Evolutionary conservation across 371 early-diverging fungal genomes (phyloP).

Genomic region (Saksenaea vasiformis): DNA sequence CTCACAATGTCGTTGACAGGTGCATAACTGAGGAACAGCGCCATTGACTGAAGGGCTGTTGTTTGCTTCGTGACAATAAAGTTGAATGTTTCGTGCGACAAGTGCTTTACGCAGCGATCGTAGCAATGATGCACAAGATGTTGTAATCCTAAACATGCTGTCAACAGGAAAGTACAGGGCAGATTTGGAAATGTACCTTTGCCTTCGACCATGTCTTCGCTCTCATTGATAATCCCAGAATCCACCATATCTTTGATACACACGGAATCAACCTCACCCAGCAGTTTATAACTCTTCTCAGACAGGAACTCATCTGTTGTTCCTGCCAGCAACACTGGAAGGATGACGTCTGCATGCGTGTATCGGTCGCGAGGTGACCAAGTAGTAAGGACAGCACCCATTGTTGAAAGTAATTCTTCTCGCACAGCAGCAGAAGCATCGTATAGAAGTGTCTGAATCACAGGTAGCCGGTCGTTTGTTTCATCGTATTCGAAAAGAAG

Average conservation of each 20-base stretch:
- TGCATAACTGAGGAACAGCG: constrained; percentile 8
- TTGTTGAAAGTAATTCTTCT: constrained; percentile 13
- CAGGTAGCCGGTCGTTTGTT: constrained; percentile 10
- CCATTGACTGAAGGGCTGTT: constrained; percentile 15
- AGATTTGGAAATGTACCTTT: background rate
- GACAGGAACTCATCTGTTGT: constrained; percentile 28
- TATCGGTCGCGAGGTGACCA: constrained; percentile 35
- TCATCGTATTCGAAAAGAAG: constrained; percentile 22
- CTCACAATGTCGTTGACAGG: constrained; percentile 1
- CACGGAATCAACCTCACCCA: constrained; percentile 15
- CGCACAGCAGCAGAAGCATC: constrained; percentile 34
- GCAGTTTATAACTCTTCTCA: constrained; percentile 12
- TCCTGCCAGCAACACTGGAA: constrained; percentile 31
- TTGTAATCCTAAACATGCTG: constrained; percentile 15
- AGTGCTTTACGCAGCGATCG: constrained; percentile 15
- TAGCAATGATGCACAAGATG: constrained; percentile 37
- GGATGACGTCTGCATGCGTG: constrained; percentile 24
- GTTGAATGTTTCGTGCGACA: constrained; percentile 19
- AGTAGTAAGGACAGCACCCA: constrained; percentile 18
- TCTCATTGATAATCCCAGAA: constrained; percentile 21
- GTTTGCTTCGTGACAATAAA: constrained; percentile 23
- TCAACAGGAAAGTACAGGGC: background rate
- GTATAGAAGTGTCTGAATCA: constrained; percentile 22
- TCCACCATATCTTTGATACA: constrained; percentile 31
- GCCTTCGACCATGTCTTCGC: background rate